Percentiles rank a stretch among this genome's conserved stretches.
These are phyloP conservation scores for Tilletiaria anomala DNA, from an alignment of 1,284 basidiomycete genomes.

Conservation along the genomic window DNA sequence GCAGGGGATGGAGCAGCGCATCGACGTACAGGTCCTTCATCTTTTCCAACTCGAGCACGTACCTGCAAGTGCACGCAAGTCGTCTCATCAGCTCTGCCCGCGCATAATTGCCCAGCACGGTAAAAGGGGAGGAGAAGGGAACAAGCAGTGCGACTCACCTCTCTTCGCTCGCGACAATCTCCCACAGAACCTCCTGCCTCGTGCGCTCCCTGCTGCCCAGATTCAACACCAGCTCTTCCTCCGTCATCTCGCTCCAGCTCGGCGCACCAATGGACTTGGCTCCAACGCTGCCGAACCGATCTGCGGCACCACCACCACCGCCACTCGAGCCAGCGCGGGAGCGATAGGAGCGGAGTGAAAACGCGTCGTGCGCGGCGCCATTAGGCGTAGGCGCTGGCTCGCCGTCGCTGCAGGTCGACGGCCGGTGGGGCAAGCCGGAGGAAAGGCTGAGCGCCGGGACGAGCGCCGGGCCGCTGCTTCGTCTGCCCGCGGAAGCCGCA, in stretches of 20 bases:
- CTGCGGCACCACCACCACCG: neutral
- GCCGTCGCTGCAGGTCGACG: neutral
- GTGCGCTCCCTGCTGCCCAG: slow-evolving; percentile 82
- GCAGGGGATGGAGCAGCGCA: slow-evolving; percentile 68
- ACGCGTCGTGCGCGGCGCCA: no score
- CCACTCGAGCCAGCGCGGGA: neutral
- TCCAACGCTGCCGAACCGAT: neutral
- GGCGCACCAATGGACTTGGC: slow-evolving; percentile 13
- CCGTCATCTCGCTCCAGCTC: slow-evolving; percentile 90
- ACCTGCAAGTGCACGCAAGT: no score
- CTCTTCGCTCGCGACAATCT: slow-evolving; percentile 93
- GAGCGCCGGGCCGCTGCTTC: no score
- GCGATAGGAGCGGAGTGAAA: neutral
- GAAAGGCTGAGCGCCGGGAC: slow-evolving; percentile 21
- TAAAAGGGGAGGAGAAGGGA: no score
- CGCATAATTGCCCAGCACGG: no score
- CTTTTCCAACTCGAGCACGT: slow-evolving; percentile 72
- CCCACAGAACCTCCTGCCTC: slow-evolving; percentile 90
- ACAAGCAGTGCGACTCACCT: no score
- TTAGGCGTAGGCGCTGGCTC: no score
- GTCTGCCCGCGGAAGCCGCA: no score
- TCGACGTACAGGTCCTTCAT: slow-evolving; percentile 87
- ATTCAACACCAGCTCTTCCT: slow-evolving; percentile 85
- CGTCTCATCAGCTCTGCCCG: no score
- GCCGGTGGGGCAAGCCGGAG: neutral